Percentiles rank a stretch among this genome's conserved stretches.
Conservation (phyloP, 2,329 filamentous ascomycete species). For the Hypoxylon sp. region DNA sequence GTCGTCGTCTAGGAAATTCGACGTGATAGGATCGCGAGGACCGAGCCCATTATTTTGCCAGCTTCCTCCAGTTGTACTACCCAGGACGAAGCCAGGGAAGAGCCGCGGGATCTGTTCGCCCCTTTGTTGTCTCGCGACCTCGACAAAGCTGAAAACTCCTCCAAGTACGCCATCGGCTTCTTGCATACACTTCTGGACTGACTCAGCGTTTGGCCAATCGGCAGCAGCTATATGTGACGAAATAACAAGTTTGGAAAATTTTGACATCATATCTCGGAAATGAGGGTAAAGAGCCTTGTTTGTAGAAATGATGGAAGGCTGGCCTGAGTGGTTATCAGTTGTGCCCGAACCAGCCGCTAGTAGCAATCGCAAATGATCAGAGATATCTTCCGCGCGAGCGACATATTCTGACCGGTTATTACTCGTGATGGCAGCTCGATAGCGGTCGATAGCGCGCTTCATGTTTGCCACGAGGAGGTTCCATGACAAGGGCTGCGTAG, state of each 20-base stretch:
- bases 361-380: constrained; percentile 91
- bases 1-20: constrained; percentile 88
- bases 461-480: constrained; percentile 91
- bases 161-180: constrained; percentile 97
- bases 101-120: constrained; percentile 95
- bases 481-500: constrained; percentile 87
- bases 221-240: constrained; percentile 98
- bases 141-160: constrained; percentile 95
- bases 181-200: constrained; percentile 93
- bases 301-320: constrained; percentile 98
- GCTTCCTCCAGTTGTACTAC: constrained; percentile 85
- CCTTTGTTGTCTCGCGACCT: constrained; percentile 92
- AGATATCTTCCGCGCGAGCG: constrained; percentile 95
- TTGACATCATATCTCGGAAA: constrained; percentile 99
- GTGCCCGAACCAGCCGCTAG: constrained; percentile 97
- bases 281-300: constrained; percentile 98
- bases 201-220: constrained; percentile 95
- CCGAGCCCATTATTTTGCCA: constrained; percentile 83
- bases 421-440: constrained; percentile 88
- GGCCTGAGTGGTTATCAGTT: constrained; percentile 98
- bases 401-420: constrained; percentile 92
- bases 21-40: constrained; percentile 78
- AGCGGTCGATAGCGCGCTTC: constrained; percentile 89
- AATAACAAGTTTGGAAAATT: constrained; percentile 98
- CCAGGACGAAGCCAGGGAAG: constrained; percentile 92